Evolutionary conservation across 2,329 filamentous ascomycete species (phyloP).

Genomic region (Aureobasidium melanogenum): DNA sequence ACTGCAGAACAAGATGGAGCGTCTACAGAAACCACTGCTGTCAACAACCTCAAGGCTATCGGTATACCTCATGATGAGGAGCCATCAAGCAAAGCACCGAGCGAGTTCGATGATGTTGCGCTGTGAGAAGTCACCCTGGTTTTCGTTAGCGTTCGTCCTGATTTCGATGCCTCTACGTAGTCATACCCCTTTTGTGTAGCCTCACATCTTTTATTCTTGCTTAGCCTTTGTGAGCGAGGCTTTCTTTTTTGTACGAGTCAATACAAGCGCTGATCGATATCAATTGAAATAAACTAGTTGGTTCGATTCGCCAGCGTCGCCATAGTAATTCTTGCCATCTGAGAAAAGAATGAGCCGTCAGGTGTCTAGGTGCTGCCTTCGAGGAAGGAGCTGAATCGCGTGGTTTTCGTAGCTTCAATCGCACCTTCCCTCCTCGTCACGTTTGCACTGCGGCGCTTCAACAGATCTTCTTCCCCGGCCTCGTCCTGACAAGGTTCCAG

Average conservation of each 20-base stretch:
- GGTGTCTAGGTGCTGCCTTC: too few species aligned
- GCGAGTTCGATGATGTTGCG: slow-evolving; percentile 22
- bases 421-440: not conserved
- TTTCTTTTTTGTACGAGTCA: not conserved
- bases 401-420: not conserved
- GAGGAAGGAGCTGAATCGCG: too few species aligned
- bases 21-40: not conserved
- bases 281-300: too few species aligned
- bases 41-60: slow-evolving; percentile 12
- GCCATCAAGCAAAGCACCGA: slow-evolving; percentile 10
- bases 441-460: too few species aligned
- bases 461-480: too few species aligned
- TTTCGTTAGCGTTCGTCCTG: not conserved
- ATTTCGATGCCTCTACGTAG: not conserved
- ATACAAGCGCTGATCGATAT: not conserved
- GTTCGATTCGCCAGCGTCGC: too few species aligned
- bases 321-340: too few species aligned
- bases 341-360: too few species aligned
- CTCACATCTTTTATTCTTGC: not conserved
- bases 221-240: not conserved
- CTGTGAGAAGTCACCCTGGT: not conserved
- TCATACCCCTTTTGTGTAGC: slow-evolving; percentile 2
- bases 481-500: too few species aligned
- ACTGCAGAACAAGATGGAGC: slow-evolving; percentile 18
- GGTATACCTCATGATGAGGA: slow-evolving; percentile 10